Base-by-base conservation (phyloP, 2,329 filamentous ascomycete genomes). In the Talaromyces sp. region DNA sequence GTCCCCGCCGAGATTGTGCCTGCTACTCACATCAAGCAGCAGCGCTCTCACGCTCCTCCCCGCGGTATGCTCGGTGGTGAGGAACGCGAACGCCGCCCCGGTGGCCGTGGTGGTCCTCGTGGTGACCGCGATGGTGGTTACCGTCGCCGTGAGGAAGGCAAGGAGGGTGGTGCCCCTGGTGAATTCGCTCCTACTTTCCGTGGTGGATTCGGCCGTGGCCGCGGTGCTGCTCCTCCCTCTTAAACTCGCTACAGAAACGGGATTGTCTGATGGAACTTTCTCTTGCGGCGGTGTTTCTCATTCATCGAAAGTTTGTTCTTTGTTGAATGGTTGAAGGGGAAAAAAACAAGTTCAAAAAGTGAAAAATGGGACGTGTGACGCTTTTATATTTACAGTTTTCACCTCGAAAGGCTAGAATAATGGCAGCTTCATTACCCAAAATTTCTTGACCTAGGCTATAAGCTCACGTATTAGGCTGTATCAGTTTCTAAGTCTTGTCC, bases 1-100 rank as follows among this genome's bases (percentile, higher is more conserved):
- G 91, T 99, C 77, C 95, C 95, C 78, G 93, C 95, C 81, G 95
- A 99, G 89, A 97, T 99, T 80, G 95, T 99, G 74, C 95, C 95
- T 76, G 93, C 96, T 79, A 99, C 95, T 79, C 95, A 99, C 90
- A 98, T 99, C 87, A 99, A 99, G 92, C 93, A 97, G 87, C 93
- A 97, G 88, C 92, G 95, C 84, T 95, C 92, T 77, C 93, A 97
- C 85, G 93, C 93, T 85, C 94, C 94, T 83, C 94, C 95, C 80
- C 93, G 95, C 79, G 95, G 95, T 80, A 98, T 99, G 95, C 89
- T 98, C 86, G 93, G 93, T 76, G 88, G 86, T 79, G 87, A 89
- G 72, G 93, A 96, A 24, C 66, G 66, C 81, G 92, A 95, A 86
- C 87, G 90, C 80, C 89, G 92, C 83, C 89, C 90, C 73, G 92